Base-by-base conservation (phyloP, 257 asterid species). In the Orobanche coerulescens region DNA sequence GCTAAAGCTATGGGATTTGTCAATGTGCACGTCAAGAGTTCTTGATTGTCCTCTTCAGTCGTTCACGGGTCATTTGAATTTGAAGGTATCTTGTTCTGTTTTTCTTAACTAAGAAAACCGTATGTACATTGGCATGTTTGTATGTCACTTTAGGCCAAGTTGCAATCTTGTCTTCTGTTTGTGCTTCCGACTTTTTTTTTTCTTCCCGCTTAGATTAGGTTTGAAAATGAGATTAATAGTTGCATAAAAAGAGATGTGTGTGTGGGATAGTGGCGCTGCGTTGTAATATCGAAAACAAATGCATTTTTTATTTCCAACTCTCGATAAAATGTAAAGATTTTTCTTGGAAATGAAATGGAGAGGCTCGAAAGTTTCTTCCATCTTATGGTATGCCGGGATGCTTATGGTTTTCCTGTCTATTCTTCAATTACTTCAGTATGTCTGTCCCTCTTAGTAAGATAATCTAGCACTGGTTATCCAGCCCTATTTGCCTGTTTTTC, bases 1-100 rank as follows among this genome's bases (percentile, higher is more conserved):
- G 0, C 9, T 93, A 73, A 93, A 93, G 90, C 95, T 93, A 24
- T 93, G 99, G 99, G 97, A 93, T 82, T 67, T 93, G 78, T 84
- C 99, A 6, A 77, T 76, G 82, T 78, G 86, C 71, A 46, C 84
- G 6, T 81, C 94, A 6, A 78, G 94, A 67, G 86, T 86, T 73
- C 79, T 86, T 70, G 99, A 93, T 77, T 72, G 75, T 51, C 96
- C 99, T 62, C 68, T 84, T 75, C 99, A 89, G 77, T 83, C 99
- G 12, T 93, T 79, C 78, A 89, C 97, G 1, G 97, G 99, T 68
- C 99, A 93, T 68, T 73, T 82, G 64, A 93, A 93, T 78, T 81
- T 84, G 12, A 93, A 87, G 97, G 99, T 89, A 85, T 57, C 55
- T 62, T 30, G n/a, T 57, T 46, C 18, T n/a, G 6, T 8, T 31